phyloP scores from a whole-genome alignment of 2,329 filamentous ascomycete species.

The Neonectria faginata region DNA sequence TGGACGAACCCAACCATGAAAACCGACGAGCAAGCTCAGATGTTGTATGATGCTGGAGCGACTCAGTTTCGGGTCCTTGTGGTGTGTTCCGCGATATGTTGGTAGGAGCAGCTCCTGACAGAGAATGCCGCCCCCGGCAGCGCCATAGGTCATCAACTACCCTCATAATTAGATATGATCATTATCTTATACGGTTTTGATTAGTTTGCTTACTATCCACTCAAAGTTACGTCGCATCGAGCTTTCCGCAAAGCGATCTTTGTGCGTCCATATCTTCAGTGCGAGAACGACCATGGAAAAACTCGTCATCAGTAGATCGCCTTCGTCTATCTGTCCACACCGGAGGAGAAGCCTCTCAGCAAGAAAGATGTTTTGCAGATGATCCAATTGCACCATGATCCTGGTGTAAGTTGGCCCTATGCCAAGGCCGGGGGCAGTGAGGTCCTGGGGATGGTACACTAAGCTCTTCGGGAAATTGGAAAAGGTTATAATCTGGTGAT shows the following conservation, averaged over 20 bases:
- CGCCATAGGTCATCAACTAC: slow-evolving; percentile 62
- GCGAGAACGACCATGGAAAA: slow-evolving; percentile 25
- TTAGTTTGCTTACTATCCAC: too few relatives aligned
- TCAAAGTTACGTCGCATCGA: slow-evolving; percentile 17
- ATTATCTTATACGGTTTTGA: too few relatives aligned
- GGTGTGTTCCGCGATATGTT: slow-evolving; percentile 27
- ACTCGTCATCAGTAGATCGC: slow-evolving; percentile 21
- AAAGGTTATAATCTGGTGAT: slow-evolving; percentile 8
- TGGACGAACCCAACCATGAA: slow-evolving; percentile 63
- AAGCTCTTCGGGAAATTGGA: slow-evolving; percentile 18
- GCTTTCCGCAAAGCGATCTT: slow-evolving; percentile 22
- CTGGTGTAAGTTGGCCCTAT: slow-evolving; percentile 6
- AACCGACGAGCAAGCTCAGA: slow-evolving; percentile 62
- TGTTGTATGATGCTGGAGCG: slow-evolving; percentile 63
- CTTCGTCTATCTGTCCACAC: slow-evolving; percentile 20
- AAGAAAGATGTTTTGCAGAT: slow-evolving; percentile 27
- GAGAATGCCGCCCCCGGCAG: slow-evolving; percentile 60
- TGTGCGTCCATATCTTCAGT: slow-evolving; percentile 28
- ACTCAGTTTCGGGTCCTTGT: slow-evolving; percentile 39
- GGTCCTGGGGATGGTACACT: slow-evolving; percentile 9
- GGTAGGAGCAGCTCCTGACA: slow-evolving; percentile 62
- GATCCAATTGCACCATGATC: slow-evolving; percentile 20
- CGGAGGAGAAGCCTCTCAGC: slow-evolving; percentile 27
- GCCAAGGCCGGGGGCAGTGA: not conserved
- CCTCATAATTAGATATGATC: slow-evolving; percentile 50